Conservation (phyloP, 106 monocot genomes). For the Xerophyta viscosa region DNA sequence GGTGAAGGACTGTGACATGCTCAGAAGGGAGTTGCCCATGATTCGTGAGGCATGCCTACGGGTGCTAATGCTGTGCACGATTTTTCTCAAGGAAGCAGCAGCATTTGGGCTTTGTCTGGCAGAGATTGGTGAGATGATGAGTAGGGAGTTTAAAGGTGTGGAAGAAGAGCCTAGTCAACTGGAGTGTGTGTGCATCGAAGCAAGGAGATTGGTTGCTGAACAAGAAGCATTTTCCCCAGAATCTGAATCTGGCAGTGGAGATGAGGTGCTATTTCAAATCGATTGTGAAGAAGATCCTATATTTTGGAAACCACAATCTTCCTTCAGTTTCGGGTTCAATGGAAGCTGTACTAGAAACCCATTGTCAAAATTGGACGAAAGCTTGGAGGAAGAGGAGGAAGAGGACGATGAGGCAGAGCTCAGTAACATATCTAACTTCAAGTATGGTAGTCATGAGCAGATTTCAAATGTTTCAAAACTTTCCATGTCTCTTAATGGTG, state of each 20-base stretch:
- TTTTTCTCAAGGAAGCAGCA: conserved; percentile 65
- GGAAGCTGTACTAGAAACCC: not conserved
- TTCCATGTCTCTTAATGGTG: conserved; percentile 39
- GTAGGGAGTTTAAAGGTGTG: conserved; percentile 46
- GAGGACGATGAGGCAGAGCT: conserved; percentile 17
- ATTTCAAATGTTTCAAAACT: conserved; percentile 31
- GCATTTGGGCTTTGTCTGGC: conserved; percentile 53
- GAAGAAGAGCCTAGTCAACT: conserved; percentile 70
- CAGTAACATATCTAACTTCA: not conserved
- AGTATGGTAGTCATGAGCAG: not conserved
- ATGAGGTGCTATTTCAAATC: conserved; percentile 31
- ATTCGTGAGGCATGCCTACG: conserved; percentile 28
- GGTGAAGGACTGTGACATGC: conserved; percentile 15
- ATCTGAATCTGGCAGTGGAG: conserved; percentile 18
- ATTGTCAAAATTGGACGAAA: conserved; percentile 43
- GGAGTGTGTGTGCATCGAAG: conserved; percentile 62
- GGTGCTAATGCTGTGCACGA: conserved; percentile 42
- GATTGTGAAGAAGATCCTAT: conserved; percentile 14
- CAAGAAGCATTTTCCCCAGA: conserved; percentile 9
- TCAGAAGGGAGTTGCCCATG: conserved; percentile 20
- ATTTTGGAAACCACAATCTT: conserved; percentile 2
- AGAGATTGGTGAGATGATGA: conserved; percentile 85
- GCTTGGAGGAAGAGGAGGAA: too few relatives aligned
- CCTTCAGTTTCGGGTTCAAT: conserved; percentile 3
- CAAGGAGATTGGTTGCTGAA: conserved; percentile 40